phyloP scores from a whole-genome alignment of 2,329 filamentous ascomycete species.

The Bipolaris gigantea region DNA sequence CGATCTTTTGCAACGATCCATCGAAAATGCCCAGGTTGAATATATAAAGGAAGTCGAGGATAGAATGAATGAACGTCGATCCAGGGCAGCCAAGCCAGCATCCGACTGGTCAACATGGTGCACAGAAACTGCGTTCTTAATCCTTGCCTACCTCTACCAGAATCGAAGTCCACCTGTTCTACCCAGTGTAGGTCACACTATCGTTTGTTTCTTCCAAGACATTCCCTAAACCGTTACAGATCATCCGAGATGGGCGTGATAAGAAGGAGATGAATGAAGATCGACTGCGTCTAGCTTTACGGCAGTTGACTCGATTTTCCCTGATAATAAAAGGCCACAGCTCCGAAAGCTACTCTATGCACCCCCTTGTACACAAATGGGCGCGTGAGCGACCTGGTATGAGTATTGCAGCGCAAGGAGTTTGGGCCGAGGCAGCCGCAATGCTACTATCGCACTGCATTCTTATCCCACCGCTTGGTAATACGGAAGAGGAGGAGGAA shows the following conservation, averaged over 20 bases:
- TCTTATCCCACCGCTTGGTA: constrained; percentile 2
- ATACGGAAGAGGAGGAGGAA: constrained; percentile 1
- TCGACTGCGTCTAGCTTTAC: constrained; percentile 23
- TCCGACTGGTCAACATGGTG: constrained; percentile 1
- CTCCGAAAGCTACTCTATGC: constrained; percentile 31
- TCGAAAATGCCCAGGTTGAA: background rate
- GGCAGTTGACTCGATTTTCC: constrained; percentile 14
- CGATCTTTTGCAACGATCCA: constrained; percentile 1
- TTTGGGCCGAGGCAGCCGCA: constrained; percentile 36
- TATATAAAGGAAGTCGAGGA: background rate
- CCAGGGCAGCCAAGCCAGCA: background rate
- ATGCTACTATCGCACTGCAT: constrained; percentile 29
- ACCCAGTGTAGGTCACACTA: background rate
- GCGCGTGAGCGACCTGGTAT: constrained; percentile 31
- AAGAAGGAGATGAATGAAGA: background rate
- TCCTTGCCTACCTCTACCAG: background rate
- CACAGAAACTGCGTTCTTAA: background rate
- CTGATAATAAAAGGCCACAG: constrained; percentile 24
- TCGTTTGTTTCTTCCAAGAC: background rate
- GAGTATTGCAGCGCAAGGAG: constrained; percentile 23
- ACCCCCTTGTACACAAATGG: constrained; percentile 40
- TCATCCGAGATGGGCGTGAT: background rate
- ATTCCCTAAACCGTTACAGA: background rate
- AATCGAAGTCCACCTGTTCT: constrained; percentile 1
- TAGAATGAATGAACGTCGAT: background rate